These are phyloP conservation scores for Pelargonium australe DNA, from an alignment of 441 rosid species.

Conservation along the genomic window DNA sequence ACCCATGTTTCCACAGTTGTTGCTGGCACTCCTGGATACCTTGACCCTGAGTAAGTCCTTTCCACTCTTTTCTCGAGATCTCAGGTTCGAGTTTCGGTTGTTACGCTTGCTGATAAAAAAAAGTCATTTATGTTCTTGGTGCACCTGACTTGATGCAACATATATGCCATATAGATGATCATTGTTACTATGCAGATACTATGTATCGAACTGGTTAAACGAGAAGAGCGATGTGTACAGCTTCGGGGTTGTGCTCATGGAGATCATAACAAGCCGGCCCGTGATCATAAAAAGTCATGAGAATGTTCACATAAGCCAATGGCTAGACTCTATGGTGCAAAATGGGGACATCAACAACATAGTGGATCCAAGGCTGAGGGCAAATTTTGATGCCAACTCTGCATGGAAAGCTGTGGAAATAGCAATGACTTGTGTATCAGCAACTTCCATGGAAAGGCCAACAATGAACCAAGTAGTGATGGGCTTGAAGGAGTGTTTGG, in stretches of 20 bases:
- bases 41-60: conserved; percentile 17
- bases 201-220: background rate
- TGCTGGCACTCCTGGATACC: conserved; percentile 10
- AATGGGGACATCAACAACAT: conserved; percentile 10
- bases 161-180: too few relatives aligned
- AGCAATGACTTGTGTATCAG: conserved; percentile 13
- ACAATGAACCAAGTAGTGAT: conserved; percentile 6
- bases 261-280: conserved; percentile 10
- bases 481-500: conserved; percentile 13
- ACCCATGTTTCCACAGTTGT: conserved; percentile 9
- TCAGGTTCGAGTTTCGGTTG: too few relatives aligned
- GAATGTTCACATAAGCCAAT: background rate
- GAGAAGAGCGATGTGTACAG: conserved; percentile 15
- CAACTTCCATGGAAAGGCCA: background rate
- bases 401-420: conserved; percentile 14
- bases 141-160: background rate
- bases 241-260: conserved; percentile 13
- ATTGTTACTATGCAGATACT: background rate
- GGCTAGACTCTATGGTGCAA: background rate
- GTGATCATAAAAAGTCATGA: background rate
- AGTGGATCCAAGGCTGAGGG: conserved; percentile 4
- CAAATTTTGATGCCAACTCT: conserved; percentile 2
- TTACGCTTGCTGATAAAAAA: too few relatives aligned
- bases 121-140: too few relatives aligned
- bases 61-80: too few relatives aligned